Evolutionary conservation across 1,139 yeast species (phyloP).

Genomic region (Geotrichum australiense): DNA sequence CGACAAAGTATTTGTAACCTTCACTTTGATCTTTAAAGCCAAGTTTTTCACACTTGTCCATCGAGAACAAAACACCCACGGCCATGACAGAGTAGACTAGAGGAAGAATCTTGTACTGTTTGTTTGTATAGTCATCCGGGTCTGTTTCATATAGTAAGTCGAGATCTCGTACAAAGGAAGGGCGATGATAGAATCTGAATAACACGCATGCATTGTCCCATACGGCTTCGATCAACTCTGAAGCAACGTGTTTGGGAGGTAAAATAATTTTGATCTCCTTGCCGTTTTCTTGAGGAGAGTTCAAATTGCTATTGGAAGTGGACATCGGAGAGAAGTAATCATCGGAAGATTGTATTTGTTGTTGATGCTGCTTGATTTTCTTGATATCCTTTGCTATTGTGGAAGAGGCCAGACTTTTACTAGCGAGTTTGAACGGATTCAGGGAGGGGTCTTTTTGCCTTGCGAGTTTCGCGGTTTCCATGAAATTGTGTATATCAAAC

Average conservation of each 20-base stretch:
- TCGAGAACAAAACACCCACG: conserved; percentile 63
- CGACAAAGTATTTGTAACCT: conserved; percentile 76
- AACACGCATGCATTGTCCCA: conserved; percentile 85
- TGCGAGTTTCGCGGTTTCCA: conserved; percentile 17
- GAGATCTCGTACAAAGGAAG: conserved; percentile 57
- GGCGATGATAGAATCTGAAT: conserved; percentile 79
- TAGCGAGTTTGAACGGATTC: conserved; percentile 13
- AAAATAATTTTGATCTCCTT: conserved; percentile 50
- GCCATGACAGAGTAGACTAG: conserved; percentile 66
- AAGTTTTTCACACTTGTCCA: conserved; percentile 35
- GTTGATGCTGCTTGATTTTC: conserved; percentile 6
- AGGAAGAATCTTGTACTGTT: conserved; percentile 72
- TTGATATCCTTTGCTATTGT: conserved; percentile 7
- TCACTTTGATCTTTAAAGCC: conserved; percentile 46
- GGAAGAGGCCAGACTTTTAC: conserved; percentile 7
- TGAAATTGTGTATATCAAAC: conserved; percentile 45
- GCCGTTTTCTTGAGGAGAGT: conserved; percentile 14
- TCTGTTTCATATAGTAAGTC: conserved; percentile 58
- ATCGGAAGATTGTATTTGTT: conserved; percentile 11
- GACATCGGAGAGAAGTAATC: conserved; percentile 11
- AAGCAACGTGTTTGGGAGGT: conserved; percentile 69
- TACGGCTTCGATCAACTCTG: conserved; percentile 63
- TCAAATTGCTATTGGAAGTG: conserved; percentile 8
- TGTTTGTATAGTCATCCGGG: conserved; percentile 60
- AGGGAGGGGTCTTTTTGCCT: conserved; percentile 11